These are phyloP conservation scores for Yamadazyma ubonensis DNA, from an alignment of 805 yeast species.

Conservation along the genomic window DNA sequence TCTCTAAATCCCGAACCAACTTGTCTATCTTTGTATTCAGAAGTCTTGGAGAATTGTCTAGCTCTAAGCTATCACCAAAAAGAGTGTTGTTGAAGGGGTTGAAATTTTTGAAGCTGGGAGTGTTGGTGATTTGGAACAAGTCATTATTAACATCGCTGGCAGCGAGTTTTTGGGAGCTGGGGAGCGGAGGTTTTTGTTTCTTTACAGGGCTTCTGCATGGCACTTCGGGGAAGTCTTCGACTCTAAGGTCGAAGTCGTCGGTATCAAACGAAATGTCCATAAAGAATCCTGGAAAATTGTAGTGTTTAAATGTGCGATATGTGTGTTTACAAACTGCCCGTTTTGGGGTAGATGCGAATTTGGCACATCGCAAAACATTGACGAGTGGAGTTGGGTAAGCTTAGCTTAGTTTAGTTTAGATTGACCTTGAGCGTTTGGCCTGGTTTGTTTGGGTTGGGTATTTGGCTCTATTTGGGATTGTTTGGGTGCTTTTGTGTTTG, in stretches of 20 bases:
- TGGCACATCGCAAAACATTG: constrained; percentile 5
- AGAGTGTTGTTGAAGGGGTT: constrained; percentile 1
- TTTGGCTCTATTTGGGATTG: too few species aligned
- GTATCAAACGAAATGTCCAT: constrained; percentile 6
- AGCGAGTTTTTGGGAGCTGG: constrained; percentile 2
- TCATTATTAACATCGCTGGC: too few species aligned
- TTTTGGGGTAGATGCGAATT: not conserved
- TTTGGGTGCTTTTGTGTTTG: too few species aligned
- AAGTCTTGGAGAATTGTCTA: constrained; percentile 16
- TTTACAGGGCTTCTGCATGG: constrained; percentile 7
- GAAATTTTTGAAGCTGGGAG: constrained; percentile 5
- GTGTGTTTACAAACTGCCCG: constrained; percentile 7
- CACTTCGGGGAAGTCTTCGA: not conserved
- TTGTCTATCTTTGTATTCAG: constrained; percentile 38
- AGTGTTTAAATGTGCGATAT: constrained; percentile 5
- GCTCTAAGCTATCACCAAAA: not conserved
- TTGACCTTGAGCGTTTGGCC: too few species aligned
- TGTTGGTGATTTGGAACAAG: constrained; percentile 17
- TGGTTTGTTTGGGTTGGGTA: too few species aligned
- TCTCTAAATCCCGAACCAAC: constrained; percentile 32
- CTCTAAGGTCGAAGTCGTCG: constrained; percentile 5
- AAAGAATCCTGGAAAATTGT: not conserved
- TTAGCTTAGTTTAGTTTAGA: too few species aligned
- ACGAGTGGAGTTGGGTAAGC: too few species aligned
- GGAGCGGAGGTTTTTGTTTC: constrained; percentile 2